Evolutionary conservation across 192 early-diverging fungal genomes (phyloP), one percentile per base, ranked within the genome.

Genomic region (Geranomyces variabilis): DNA sequence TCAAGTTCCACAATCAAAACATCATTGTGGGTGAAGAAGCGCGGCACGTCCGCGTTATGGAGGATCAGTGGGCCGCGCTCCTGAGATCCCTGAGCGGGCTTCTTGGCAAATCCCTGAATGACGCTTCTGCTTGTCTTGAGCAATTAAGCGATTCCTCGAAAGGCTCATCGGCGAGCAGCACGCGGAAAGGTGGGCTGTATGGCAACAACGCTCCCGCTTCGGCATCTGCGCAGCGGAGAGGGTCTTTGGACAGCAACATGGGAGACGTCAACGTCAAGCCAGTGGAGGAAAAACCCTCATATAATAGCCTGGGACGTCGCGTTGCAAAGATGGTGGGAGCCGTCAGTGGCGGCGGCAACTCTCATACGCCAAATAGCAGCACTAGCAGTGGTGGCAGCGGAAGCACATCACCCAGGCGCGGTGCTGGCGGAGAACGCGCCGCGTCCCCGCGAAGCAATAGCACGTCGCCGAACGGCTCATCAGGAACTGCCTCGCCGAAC

Each of bases 21-120:
- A 41, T 65, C n/a, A 66, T 74, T 22, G 22, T 74, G 12, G 64
- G 55, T 15, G 72, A 74, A 26, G 72, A 74, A 46, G 63, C 72
- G 7, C 72, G 72, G 15, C 65, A 74, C 26, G 30, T 74, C 9
- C 61, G 64, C n/a, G 53, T 30, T 0, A 67, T 74, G 21, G 47
- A 74, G 33, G 44, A 28, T 26, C 72, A 74, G 12, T 74, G 63
- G 72, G 53, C 47, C 8, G 43, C 24, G 10, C 49, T 74, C 15
- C 56, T 70, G 12, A n/a, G 31, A 61, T 44, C 26, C 10, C 22
- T 46, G 19, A 44, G 43, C 31, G 12, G n/a, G 13, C 14, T 62
- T 13, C 28, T 70, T 2, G 57, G 58, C 19, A 56, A 70, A 3
- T 61, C 28, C 6, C 10, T 61, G 33, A 26, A 9, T 8, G 69